Base-by-base conservation (phyloP, 2,329 filamentous ascomycete genomes). In the Ophiognomonia clavigignenti-juglandacearum region DNA sequence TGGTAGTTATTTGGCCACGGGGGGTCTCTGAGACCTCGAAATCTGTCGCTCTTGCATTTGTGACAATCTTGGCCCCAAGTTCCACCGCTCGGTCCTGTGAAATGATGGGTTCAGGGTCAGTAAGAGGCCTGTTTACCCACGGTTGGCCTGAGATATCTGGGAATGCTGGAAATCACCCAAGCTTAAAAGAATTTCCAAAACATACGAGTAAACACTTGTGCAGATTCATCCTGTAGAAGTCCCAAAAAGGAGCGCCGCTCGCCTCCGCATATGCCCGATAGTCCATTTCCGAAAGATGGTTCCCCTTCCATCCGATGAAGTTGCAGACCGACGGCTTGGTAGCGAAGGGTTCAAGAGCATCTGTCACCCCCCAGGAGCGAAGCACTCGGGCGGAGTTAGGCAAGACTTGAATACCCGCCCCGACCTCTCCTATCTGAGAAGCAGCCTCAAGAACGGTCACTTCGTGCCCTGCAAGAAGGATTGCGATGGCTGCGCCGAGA, bases 221-320 rank as follows among this genome's bases (percentile, higher is more conserved):
- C 18, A 79, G 55, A 50, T 76, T 71, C 3, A 74, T 73, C 9
- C 75, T 68, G 53, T 80, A 75, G 34, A 80, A 78, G 52, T 78
- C 75, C 61, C 72, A 74, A 53, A 77, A 79, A 20, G 66, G 73
- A 23, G 63, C 66, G 3, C 67, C 66, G 1, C 54, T 36, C 9
- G 55, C 60, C 13, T 52, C 51, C 14, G 61, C 58, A 13, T 68
- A 70, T 2, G 64, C 66, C 13, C 68, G 56, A 41, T 76, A 77
- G 52, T 78, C 65, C 63, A 78, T 69, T 1, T 61, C 57, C 0
- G 70, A 71, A 7, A 80, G 63, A 16, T 59, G 53, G 22, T 75
- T 67, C 4, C 76, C 75, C 45, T 74, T 76, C 75, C 75, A 79
- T 2, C 71, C 68, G 24, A 73, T 57, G 59, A 78, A 76, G 46